These are phyloP conservation scores for Eucalyptus sp. DNA, from an alignment of 345 rosid genomes.

Conservation along the genomic window DNA sequence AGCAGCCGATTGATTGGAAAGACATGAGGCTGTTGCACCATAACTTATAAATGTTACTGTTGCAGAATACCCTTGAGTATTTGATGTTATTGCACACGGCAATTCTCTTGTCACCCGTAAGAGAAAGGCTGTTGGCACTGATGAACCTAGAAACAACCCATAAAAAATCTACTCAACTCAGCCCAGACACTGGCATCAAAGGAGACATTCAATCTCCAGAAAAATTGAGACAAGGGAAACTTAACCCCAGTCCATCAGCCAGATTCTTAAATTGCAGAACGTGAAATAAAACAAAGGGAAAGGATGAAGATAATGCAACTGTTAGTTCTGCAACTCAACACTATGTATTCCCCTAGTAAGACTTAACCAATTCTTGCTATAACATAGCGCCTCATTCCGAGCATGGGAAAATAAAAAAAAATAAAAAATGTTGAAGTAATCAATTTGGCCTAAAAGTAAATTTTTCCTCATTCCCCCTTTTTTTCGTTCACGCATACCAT, in stretches of 20 bases:
- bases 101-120: conserved; percentile 19
- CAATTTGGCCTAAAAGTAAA: background rate
- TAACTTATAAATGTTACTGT: conserved; percentile 3
- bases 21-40: background rate
- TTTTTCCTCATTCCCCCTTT: background rate
- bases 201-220: background rate
- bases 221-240: background rate
- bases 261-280: background rate
- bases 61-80: background rate
- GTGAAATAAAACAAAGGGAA: background rate
- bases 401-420: background rate
- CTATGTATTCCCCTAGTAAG: background rate
- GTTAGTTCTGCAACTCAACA: background rate
- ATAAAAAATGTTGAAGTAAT: background rate
- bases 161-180: background rate
- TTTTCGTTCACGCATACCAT: background rate
- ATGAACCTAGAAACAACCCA: conserved; percentile 2
- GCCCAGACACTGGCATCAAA: background rate
- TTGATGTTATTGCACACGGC: conserved; percentile 1
- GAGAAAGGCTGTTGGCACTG: conserved; percentile 11
- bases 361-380: background rate
- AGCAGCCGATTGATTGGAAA: background rate
- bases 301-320: too few species aligned
- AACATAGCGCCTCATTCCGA: background rate
- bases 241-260: background rate